Base-by-base conservation (phyloP, 2,329 filamentous ascomycete species). In the Penicillium sp. region DNA sequence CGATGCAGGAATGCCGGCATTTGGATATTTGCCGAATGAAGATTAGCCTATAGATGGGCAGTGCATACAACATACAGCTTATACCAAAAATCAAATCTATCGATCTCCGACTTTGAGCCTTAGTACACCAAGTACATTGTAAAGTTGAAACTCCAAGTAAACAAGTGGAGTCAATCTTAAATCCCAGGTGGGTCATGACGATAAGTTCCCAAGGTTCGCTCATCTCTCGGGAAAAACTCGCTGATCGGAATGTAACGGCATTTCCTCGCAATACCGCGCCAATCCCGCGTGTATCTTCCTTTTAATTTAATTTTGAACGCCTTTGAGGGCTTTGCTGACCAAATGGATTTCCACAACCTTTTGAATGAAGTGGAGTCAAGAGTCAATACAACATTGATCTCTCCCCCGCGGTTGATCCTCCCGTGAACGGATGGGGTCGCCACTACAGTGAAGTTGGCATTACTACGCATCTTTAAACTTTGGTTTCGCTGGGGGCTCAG, bases 211-310 rank as follows among this genome's bases (percentile, higher is more conserved):
- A 23, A n/a, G 58, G 61, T 53, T 61, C 62, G 64, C 56, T 39
- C 9, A 65, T 64, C 52, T 55, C 60, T 66, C 64, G 64, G 64
- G 1, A 7, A 50, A 66, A 61, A 57, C 58, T 66, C 62, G 64
- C 47, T 53, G 18, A 32, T 10, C 45, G 39, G 46, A 29, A 14
- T 13, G 26, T 19, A 38, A 40, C 30, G 19, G 30, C 4, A 9
- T 43, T 50, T 34, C 19, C 8, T 23, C 4, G 29, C 2, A 13
- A 18, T 44, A 44, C 39, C 47, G 32, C 13, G 32, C 13, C 6
- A 43, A n/a, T 44, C 26, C 30, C 39, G 39, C 23, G 16, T 26
- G 23, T n/a, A 16, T 19, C 7, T 3, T 39, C 5, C 10, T 16
- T 13, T 23, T 26, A 45, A 19, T 18, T 44, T 16, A 19, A 18